Conservation (phyloP, 495 filamentous ascomycete genomes). For the Xylaria scruposa region DNA sequence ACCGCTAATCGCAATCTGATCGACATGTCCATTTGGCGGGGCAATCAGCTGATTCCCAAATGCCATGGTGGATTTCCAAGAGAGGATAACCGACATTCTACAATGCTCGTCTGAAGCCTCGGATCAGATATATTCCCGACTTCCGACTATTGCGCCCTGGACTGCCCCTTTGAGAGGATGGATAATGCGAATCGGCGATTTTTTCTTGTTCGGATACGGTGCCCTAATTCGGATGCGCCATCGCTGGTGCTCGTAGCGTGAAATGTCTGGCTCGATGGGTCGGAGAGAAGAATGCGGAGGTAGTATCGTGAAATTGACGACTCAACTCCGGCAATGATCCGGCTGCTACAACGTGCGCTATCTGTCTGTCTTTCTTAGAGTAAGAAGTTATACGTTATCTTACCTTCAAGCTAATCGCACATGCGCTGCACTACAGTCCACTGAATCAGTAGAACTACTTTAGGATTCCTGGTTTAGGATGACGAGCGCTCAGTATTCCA, state of each 20-base stretch:
- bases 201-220: neutral
- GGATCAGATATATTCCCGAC: neutral
- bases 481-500: neutral
- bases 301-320: neutral
- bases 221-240: neutral
- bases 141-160: neutral
- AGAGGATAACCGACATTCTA: neutral
- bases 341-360: neutral
- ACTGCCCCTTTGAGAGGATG: neutral
- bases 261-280: neutral
- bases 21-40: neutral
- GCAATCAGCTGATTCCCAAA: neutral
- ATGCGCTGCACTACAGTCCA: neutral
- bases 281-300: neutral
- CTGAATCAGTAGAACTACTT: neutral
- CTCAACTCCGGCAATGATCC: neutral
- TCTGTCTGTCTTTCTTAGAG: neutral
- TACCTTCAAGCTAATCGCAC: neutral
- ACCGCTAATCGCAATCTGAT: neutral
- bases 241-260: neutral
- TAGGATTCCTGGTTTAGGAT: neutral
- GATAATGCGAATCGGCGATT: neutral
- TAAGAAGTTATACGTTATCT: neutral
- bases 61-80: neutral
- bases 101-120: neutral